Base-by-base conservation (phyloP, 192 early-diverging fungal genomes). In the Coemansia sp. region DNA sequence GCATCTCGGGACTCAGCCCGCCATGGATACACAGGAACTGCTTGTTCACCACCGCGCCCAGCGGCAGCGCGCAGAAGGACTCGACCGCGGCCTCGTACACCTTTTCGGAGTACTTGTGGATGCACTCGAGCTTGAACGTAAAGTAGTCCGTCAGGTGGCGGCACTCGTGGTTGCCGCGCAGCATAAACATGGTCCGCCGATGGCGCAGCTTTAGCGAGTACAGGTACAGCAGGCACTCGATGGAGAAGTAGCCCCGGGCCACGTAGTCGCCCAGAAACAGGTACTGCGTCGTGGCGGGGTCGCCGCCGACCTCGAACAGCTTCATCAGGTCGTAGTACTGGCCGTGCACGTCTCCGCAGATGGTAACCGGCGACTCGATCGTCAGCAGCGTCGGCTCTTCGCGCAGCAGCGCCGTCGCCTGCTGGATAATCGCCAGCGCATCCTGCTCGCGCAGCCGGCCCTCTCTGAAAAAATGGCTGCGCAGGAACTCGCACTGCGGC, bases 241-340 rank as follows among this genome's bases (percentile, higher is more conserved):
- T 95, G 9, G 92, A 94, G 68, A 95, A 98, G 69, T 98, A 98
- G 19, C 95, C 95, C 65, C 95, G 83, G 71, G 96, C 95, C 6
- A 98, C 95, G 76, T 96, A 98, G 71, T 98, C 95, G 29, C 95
- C 95, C 60, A 98, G 70, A 60, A 98, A 98, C 22, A 98, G 83
- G 67, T 98, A 98, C 25, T 90, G 82, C 3, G 95, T 98, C 28
- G 84, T 87, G 1, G 87, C 89, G 18, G 94, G 94, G 71, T 93
- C 89, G 47, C 95, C 96, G 39, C 95, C 95, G 8, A 98, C 94
- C 69, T 97, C 94, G 82, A 98, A 95, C 25, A 98, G 85, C 75
- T 98, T 97, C 92, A 98, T 91, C 68, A 98, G 76, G 75, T 98
- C 95, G 71, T 88, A 98, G 69, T 88, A 98, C 67, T 98, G 95